Percentiles rank a stretch among this genome's conserved stretches.
These are phyloP conservation scores for Trametes meyenii DNA, from an alignment of 768 basidiomycete genomes.

Conservation along the genomic window DNA sequence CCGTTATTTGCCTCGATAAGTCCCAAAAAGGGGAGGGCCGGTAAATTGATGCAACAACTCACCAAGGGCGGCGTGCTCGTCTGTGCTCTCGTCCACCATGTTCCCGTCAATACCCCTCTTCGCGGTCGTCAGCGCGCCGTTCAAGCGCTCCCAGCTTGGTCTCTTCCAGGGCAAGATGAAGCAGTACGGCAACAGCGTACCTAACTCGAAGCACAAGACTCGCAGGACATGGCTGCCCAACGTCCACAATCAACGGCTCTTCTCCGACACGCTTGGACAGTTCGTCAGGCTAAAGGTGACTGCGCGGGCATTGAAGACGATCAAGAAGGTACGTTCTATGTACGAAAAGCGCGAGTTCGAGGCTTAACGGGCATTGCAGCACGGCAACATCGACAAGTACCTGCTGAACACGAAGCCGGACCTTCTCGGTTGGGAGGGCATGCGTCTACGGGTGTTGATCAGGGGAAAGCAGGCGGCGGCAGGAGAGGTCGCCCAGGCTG, in stretches of 20 bases:
- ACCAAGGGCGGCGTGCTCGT: not conserved
- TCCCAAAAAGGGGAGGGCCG: not conserved
- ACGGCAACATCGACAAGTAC: constrained; percentile 44
- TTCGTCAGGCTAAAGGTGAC: constrained; percentile 71
- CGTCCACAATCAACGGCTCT: constrained; percentile 74
- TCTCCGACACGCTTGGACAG: constrained; percentile 63
- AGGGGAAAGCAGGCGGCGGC: constrained; percentile 32
- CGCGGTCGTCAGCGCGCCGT: constrained; percentile 57
- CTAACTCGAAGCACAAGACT: constrained; percentile 87
- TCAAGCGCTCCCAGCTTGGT: constrained; percentile 80
- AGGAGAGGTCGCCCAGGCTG: not conserved
- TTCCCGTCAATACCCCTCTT: constrained; percentile 38
- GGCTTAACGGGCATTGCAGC: constrained; percentile 14
- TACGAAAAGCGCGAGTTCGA: too few relatives aligned
- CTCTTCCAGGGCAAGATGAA: constrained; percentile 83
- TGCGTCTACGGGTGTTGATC: constrained; percentile 42
- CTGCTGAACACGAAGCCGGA: constrained; percentile 44
- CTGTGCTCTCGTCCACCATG: constrained; percentile 31
- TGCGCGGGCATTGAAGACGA: constrained; percentile 74
- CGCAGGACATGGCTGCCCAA: constrained; percentile 89
- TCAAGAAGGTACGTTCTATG: constrained; percentile 66
- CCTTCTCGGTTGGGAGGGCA: constrained; percentile 44
- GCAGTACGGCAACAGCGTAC: constrained; percentile 86
- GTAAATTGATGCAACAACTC: not conserved
- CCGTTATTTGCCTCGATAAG: not conserved